Conservation (phyloP, 1,284 basidiomycete species). For the Cryptococcus floricola region DNA sequence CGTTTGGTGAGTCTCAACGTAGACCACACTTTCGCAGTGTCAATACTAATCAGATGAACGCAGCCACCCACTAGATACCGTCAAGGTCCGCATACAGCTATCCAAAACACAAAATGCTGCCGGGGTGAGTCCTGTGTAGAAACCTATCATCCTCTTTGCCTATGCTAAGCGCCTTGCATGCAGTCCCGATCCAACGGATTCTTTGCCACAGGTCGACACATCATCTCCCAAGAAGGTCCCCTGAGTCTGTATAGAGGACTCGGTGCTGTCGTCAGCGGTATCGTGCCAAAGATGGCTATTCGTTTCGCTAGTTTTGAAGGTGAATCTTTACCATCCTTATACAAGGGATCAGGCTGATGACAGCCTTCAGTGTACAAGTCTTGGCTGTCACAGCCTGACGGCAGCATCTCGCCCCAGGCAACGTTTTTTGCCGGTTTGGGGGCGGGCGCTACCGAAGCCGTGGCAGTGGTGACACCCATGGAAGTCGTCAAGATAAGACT, state of each 20-base stretch:
- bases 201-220: constrained; percentile 84
- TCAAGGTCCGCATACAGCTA: constrained; percentile 98
- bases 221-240: constrained; percentile 85
- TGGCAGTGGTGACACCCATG: constrained; percentile 95
- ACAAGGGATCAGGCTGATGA: neutral
- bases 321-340: constrained; percentile 18
- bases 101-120: constrained; percentile 71
- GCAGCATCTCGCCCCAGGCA: constrained; percentile 27
- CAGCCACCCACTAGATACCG: constrained; percentile 74
- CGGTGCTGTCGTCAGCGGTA: constrained; percentile 93
- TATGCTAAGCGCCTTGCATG: neutral
- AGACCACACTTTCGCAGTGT: too few species aligned
- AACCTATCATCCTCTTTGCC: neutral
- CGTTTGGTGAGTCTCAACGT: constrained; percentile 59
- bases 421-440: constrained; percentile 74
- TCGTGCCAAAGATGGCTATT: constrained; percentile 99
- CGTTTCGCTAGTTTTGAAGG: constrained; percentile 95
- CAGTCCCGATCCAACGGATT: constrained; percentile 91
- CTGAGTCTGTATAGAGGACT: constrained; percentile 97
- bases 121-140: constrained; percentile 59
- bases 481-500: constrained; percentile 98
- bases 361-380: constrained; percentile 65
- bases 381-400: constrained; percentile 57
- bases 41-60: neutral
- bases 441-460: constrained; percentile 90